A percentile compares a stretch with the other conserved stretches of the same genome.
Evolutionary conservation across 176 grass and related monocot genomes (phyloP).

Genomic region (Zizania latifolia): DNA sequence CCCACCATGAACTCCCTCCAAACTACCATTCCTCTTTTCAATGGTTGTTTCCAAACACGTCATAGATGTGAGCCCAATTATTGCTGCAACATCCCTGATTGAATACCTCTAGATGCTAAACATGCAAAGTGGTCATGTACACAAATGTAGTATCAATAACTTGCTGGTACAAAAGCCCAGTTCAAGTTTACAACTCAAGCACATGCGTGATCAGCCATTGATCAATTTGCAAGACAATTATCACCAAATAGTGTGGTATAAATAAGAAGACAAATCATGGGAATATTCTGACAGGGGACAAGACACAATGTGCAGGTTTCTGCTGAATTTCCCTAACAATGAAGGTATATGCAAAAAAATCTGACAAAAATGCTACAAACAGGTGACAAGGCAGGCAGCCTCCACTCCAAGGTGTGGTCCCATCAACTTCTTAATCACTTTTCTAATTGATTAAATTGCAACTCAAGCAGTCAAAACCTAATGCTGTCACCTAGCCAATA

Average conservation of each 20-base stretch:
- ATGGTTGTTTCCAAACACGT: neutral
- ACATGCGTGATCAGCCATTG: neutral
- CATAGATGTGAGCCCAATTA: neutral
- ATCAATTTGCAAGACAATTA: neutral
- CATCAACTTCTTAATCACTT: too few relatives aligned
- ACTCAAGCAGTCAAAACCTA: too few relatives aligned
- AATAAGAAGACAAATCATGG: neutral
- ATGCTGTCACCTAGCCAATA: too few relatives aligned
- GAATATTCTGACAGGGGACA: neutral
- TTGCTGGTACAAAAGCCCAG: neutral
- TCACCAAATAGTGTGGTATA: neutral
- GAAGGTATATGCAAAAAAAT: neutral
- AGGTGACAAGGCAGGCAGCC: too few relatives aligned
- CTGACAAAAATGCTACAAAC: too few relatives aligned
- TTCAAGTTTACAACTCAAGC: neutral
- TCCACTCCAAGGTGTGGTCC: too few relatives aligned
- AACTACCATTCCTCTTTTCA: too few relatives aligned
- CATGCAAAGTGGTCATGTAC: neutral
- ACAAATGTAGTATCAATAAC: neutral
- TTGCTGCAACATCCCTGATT: neutral
- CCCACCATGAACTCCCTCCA: neutral
- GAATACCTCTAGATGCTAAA: neutral
- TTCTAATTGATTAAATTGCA: too few relatives aligned
- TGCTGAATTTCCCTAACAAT: neutral
- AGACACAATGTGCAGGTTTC: neutral